A percentile compares a stretch with the other conserved stretches of the same genome.
These are phyloP conservation scores for Mycena haematopus DNA, from an alignment of 768 basidiomycete species.

Conservation along the genomic window DNA sequence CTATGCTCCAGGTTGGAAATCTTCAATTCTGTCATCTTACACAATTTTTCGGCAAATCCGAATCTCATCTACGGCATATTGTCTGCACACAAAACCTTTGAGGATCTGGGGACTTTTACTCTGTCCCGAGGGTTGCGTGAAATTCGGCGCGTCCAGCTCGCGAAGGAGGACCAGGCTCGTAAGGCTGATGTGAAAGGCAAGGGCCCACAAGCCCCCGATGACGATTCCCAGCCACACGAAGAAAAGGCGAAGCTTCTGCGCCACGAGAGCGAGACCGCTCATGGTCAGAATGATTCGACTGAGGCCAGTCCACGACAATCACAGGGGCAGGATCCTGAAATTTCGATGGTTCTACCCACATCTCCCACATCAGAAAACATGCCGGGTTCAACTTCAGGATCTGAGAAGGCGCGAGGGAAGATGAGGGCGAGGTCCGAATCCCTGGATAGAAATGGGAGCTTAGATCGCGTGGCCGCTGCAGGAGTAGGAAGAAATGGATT, in stretches of 20 bases:
- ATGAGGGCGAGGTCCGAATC: constrained; percentile 77
- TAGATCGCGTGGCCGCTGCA: constrained; percentile 69
- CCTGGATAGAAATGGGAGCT: constrained; percentile 55
- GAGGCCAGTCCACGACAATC: constrained; percentile 30
- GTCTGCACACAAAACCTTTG: constrained; percentile 83
- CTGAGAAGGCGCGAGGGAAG: constrained; percentile 94
- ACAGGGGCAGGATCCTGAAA: constrained; percentile 40
- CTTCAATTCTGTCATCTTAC: constrained; percentile 84
- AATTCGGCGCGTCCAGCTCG: constrained; percentile 74
- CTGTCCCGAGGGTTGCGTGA: constrained; percentile 85
- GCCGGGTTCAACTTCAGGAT: constrained; percentile 46
- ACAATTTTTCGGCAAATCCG: constrained; percentile 83
- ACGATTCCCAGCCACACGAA: constrained; percentile 49
- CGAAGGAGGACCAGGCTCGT: constrained; percentile 70
- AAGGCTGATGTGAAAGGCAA: constrained; percentile 51
- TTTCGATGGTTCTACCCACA: constrained; percentile 45
- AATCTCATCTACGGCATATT: constrained; percentile 88
- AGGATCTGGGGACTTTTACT: constrained; percentile 92
- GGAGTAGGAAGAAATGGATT: constrained; percentile 91
- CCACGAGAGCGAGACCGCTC: constrained; percentile 48
- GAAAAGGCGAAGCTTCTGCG: constrained; percentile 76
- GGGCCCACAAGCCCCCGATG: constrained; percentile 40
- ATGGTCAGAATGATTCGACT: constrained; percentile 27
- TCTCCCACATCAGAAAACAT: constrained; percentile 51
- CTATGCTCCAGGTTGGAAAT: constrained; percentile 73